Base-by-base conservation (phyloP, 2,329 filamentous ascomycete genomes). In the Clarireedia hainanense region DNA sequence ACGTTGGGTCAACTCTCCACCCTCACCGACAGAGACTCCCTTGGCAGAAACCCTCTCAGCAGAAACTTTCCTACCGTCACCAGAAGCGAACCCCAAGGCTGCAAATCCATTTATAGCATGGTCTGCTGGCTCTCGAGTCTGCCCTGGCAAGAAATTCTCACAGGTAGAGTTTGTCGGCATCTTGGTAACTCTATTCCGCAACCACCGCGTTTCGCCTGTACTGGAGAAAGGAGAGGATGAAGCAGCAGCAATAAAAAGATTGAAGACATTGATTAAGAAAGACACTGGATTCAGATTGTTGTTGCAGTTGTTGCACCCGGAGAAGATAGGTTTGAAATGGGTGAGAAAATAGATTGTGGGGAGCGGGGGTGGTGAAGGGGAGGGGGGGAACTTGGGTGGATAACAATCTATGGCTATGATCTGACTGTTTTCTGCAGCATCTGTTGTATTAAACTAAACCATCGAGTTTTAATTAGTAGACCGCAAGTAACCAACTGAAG, bases 41-140 rank as follows among this genome's bases (percentile, higher is more conserved):
- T 26, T n/a, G 42, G 30, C 36, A 6, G 10, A 40, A n/a, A 24
- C 46, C 15, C 26, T 5, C 46, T 9, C n/a, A 47, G 15, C 4
- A 6, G 37, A 43, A 45, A 43, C 39, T 10, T 42, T 51, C 12
- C 17, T 51, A 5, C 23, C 40, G 1, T 43, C 42, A 3, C 49
- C 37, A 43, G 42, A 51, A 7, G 23, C 37, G 4, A 27, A n/a
- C 0, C 26, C 26, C 5, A 27, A 27, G 26, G 26, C 26, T 5
- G 26, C 26, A 27, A 51, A 51, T 23, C 37, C 49, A 4, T 51
- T 51, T 7, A 42, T 51, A 4, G 36, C 37, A 9, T 51, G 49
- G 37, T 51, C 49, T 15, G 37, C 69, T 42, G 70, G 70, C 7
- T 54, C 60, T 26, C 61, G 68, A 73, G 76, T 30, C 10, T 72